Evolutionary conservation across 805 yeast genomes (phyloP).

Genomic region (Ogataea glucozyma): DNA sequence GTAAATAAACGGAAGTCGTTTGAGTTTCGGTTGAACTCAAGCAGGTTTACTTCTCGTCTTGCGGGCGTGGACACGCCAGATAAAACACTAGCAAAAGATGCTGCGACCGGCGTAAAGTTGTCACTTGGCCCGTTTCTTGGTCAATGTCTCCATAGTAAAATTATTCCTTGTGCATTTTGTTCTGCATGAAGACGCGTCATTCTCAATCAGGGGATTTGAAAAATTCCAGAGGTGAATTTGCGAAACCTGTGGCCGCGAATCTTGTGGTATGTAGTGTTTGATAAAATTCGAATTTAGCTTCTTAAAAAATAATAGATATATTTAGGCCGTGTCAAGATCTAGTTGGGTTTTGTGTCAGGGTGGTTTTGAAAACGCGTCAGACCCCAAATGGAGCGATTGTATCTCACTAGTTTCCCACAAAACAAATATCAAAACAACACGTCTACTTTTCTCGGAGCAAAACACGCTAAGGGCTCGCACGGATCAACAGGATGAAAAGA

Average conservation of each 20-base stretch:
- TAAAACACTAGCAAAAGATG: too few species aligned
- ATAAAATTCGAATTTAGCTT: not conserved
- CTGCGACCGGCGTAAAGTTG: too few species aligned
- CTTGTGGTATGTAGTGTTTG: not conserved
- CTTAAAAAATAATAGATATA: not conserved
- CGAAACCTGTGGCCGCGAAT: slow-evolving; percentile 3
- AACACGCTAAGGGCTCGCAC: not conserved
- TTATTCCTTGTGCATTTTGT: too few species aligned
- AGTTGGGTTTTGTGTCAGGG: slow-evolving; percentile 1
- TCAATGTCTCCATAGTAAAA: too few species aligned
- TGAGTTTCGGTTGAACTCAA: too few species aligned
- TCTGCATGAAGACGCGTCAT: slow-evolving; percentile 8
- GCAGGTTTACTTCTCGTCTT: too few species aligned
- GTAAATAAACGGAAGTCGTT: too few species aligned
- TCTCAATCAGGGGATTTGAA: slow-evolving; percentile 1
- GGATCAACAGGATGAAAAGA: slow-evolving; percentile 12
- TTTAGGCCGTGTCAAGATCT: not conserved
- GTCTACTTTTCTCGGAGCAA: not conserved
- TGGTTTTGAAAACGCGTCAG: slow-evolving; percentile 1
- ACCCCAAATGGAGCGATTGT: slow-evolving; percentile 2
- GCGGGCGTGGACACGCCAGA: too few species aligned
- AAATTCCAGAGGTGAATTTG: not conserved
- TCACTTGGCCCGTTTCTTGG: too few species aligned
- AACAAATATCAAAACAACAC: not conserved
- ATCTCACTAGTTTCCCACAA: not conserved